These are phyloP conservation scores for Solanum chmielewskii DNA, from an alignment of 257 asterid species.

Conservation along the genomic window DNA sequence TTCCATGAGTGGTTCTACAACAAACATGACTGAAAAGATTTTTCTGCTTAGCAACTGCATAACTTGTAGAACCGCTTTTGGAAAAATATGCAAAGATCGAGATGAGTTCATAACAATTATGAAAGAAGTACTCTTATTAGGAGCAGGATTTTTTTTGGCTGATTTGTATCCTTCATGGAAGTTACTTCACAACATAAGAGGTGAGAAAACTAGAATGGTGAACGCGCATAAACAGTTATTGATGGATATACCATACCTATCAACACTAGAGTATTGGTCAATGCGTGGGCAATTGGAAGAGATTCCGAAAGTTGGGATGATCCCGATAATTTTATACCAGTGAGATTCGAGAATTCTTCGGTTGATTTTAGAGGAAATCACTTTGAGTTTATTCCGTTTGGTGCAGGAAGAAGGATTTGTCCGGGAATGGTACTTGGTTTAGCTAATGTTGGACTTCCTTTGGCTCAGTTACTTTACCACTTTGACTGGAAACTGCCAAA, in stretches of 20 bases:
- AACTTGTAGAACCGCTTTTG: neutral
- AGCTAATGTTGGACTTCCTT: neutral
- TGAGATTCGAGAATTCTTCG: too few relatives aligned
- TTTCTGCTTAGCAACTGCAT: neutral
- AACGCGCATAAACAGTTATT: too few relatives aligned
- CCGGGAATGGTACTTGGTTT: neutral
- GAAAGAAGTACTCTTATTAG: neutral
- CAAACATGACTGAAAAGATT: rapidly evolving
- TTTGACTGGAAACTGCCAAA: neutral
- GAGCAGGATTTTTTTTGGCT: neutral
- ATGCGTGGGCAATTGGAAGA: too few relatives aligned
- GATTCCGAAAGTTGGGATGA: too few relatives aligned
- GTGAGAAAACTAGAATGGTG: neutral
- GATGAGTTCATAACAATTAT: neutral
- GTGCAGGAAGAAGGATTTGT: too few relatives aligned
- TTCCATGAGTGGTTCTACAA: rapidly evolving
- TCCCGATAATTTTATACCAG: too few relatives aligned
- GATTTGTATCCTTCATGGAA: neutral
- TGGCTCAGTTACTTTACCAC: neutral
- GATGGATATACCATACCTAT: too few relatives aligned
- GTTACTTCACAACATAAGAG: neutral
- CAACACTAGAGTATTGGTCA: too few relatives aligned
- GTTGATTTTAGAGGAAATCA: too few relatives aligned
- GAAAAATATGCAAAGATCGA: neutral
- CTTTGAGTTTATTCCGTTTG: too few relatives aligned